phyloP scores from a whole-genome alignment of 139 green algal genomes.

The Chlorella sp. region DNA sequence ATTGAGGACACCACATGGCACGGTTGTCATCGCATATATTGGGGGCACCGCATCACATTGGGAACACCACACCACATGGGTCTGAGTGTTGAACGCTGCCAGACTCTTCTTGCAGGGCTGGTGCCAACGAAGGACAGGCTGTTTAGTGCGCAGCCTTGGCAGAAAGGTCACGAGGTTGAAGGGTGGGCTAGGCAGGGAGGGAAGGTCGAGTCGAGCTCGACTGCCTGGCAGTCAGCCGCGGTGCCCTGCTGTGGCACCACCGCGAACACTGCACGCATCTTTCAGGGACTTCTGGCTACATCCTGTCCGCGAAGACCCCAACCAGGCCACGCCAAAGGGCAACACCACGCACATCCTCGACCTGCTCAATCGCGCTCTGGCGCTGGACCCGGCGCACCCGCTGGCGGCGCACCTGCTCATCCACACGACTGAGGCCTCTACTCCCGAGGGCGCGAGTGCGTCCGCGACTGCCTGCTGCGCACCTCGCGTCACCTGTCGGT shows the following conservation, averaged over 20 bases:
- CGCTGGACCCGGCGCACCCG: conserved; percentile 9
- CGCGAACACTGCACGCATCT: not conserved
- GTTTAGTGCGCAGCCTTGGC: not conserved
- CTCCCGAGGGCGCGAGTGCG: too few relatives aligned
- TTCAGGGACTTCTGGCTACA: conserved; percentile 26
- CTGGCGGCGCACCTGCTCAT: conserved; percentile 46
- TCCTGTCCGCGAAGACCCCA: too few relatives aligned
- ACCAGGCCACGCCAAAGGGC: not conserved
- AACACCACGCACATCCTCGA: conserved; percentile 6
- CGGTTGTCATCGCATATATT: too few relatives aligned
- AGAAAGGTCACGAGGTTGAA: not conserved
- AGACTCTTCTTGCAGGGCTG: too few relatives aligned
- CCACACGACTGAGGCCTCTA: conserved; percentile 34
- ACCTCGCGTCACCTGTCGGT: too few relatives aligned
- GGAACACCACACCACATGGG: too few relatives aligned
- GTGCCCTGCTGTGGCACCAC: not conserved
- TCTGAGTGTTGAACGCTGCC: too few relatives aligned
- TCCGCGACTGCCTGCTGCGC: too few relatives aligned
- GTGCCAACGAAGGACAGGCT: too few relatives aligned
- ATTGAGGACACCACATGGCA: not conserved
- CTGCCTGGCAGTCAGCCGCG: too few relatives aligned
- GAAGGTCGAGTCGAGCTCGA: too few relatives aligned
- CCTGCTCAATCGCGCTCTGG: conserved; percentile 18
- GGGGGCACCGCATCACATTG: too few relatives aligned
- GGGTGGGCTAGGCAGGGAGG: not conserved